Evolutionary conservation across 2,329 filamentous ascomycete species (phyloP).

Genomic region (Chaetomium globosum): DNA sequence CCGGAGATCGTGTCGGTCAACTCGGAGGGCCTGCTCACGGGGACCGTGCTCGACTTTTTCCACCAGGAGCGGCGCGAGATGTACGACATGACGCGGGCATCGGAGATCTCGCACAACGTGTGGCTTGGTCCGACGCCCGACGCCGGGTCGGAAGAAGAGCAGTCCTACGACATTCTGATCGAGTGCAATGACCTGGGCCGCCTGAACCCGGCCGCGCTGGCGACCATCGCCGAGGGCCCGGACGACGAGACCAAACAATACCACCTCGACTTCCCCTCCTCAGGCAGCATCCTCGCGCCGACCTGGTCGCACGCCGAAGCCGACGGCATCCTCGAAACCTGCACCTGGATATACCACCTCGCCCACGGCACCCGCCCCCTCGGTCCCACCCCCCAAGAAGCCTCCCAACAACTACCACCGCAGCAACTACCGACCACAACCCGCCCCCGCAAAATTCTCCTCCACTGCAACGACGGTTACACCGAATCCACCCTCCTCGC

Average conservation of each 20-base stretch:
- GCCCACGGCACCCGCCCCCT: conserved; percentile 63
- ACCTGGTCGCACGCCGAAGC: conserved; percentile 81
- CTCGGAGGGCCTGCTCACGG: conserved; percentile 70
- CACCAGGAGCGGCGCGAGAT: conserved; percentile 89
- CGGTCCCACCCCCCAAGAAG: conserved; percentile 40
- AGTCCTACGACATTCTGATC: conserved; percentile 79
- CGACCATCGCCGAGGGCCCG: conserved; percentile 61
- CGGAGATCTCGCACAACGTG: conserved; percentile 86
- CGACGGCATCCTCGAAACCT: conserved; percentile 81
- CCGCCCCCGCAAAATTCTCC: conserved; percentile 70
- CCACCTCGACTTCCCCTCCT: conserved; percentile 82
- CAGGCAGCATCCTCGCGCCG: conserved; percentile 85
- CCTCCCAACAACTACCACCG: conserved; percentile 47
- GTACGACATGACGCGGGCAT: conserved; percentile 87
- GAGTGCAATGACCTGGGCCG: conserved; percentile 86
- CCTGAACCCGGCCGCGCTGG: conserved; percentile 69
- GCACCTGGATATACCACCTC: conserved; percentile 85
- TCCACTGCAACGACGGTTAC: conserved; percentile 95
- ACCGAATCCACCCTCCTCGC: conserved; percentile 89
- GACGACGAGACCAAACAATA: conserved; percentile 47
- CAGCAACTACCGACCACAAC: conserved; percentile 44
- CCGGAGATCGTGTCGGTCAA: conserved; percentile 75
- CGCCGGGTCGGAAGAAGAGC: conserved; percentile 58
- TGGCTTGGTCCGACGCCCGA: conserved; percentile 89
- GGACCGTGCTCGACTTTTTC: conserved; percentile 83